phyloP scores from a whole-genome alignment of 2,329 filamentous ascomycete species.

The Xylaria sp. region DNA sequence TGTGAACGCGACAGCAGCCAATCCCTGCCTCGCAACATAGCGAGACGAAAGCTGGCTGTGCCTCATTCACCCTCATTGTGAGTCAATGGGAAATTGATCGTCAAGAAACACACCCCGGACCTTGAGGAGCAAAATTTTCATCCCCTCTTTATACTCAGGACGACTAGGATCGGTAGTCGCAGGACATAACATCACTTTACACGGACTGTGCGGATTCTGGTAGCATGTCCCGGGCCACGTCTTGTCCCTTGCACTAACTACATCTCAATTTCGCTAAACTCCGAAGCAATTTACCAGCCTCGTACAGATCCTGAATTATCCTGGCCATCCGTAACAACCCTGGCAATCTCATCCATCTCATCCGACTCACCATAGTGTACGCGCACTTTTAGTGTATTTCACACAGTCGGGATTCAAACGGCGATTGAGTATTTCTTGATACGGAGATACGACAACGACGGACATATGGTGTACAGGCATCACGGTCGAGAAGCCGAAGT shows the following conservation, averaged over 20 bases:
- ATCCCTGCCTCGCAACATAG: background rate
- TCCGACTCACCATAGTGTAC: background rate
- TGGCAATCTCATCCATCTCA: slow-evolving; percentile 22
- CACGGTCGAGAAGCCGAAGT: background rate
- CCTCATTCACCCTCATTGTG: background rate
- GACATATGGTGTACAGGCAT: background rate
- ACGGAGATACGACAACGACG: slow-evolving; percentile 2
- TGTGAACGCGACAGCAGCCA: background rate
- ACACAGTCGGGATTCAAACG: slow-evolving; percentile 14
- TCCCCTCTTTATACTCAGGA: slow-evolving; percentile 37
- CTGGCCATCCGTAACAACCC: slow-evolving; percentile 28
- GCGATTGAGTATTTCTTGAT: background rate
- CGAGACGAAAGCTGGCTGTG: background rate
- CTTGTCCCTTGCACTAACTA: slow-evolving; percentile 26
- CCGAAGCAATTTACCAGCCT: slow-evolving; percentile 36
- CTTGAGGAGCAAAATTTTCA: slow-evolving; percentile 38
- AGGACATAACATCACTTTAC: slow-evolving; percentile 18
- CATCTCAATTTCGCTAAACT: slow-evolving; percentile 42
- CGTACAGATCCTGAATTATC: slow-evolving; percentile 30
- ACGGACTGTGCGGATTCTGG: slow-evolving; percentile 35
- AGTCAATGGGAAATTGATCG: background rate
- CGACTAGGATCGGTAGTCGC: slow-evolving; percentile 19
- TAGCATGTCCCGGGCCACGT: slow-evolving; percentile 22
- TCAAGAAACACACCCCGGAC: slow-evolving; percentile 8
- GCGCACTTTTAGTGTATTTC: background rate